Evolutionary conservation across 495 filamentous ascomycete genomes (phyloP), one percentile per base, ranked within the genome.

Genomic region (Aspergillus indologenus): DNA sequence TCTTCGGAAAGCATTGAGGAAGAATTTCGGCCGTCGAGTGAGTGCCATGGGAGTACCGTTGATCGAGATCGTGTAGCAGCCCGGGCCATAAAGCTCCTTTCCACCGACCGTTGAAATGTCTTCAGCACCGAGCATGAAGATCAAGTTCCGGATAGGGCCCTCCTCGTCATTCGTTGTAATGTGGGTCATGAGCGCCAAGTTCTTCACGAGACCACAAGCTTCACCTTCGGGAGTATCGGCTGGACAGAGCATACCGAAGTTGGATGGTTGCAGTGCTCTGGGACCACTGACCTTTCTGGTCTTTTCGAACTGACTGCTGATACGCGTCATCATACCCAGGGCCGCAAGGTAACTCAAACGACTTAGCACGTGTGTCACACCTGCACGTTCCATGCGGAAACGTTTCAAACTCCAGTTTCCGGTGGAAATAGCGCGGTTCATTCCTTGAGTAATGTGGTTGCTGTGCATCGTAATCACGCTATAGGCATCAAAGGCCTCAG

Each of bases 301-400:
- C 80, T 98, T 98, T 69, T 98, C 94, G 68, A 99, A 98, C 76
- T 98, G 94, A 83, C 90, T 95, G 75, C 86, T 92, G 64, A 98
- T 98, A 65, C 94, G 86, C 12, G 95, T 98, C 95, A 99, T 98
- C 95, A 98, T 98, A 56, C 95, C 95, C n/a, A 99, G 82, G 12
- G 95, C 95, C 63, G 89, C 90, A 75, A 98, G 96, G 67, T 96
- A 99, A 71, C 92, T 97, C 47, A 98, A 77, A 45, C 94, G 85
- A 75, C 92, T 97, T 18, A 99, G 79, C 55, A 99, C 92, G 71
- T 99, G 94, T 3, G 94, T 96, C 11, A 99, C 92, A 65, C 94
- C 94, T 20, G 94, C 94, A 71, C 94, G 83, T 67, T 96, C 92
- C 94, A 98, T 99, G 72, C 91, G 90, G 78, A 98, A 98, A 70